Base-by-base conservation (phyloP, 169 alveolate genomes). In the Theileria annulata region DNA sequence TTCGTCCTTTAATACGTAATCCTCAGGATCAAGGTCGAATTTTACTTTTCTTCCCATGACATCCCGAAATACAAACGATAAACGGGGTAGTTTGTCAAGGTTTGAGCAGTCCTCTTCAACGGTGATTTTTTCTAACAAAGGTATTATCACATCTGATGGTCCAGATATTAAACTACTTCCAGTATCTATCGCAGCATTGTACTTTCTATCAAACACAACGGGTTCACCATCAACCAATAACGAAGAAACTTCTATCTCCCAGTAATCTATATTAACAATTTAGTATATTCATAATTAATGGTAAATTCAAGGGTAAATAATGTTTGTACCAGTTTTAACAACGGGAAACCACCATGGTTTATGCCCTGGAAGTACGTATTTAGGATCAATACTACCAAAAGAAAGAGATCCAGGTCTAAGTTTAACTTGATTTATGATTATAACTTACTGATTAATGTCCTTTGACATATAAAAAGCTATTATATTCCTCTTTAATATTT, bases 161-260 rank as follows among this genome's bases (percentile, higher is more conserved):
- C 96, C 95, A 9, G 96, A 88, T 54, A 93, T 87, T 67, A 93
- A 77, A 71, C 95, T 92, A 54, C 97, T 92, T 2, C 97, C 97
- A 13, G 97, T 95, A 82, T 95, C 97, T 17, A 95, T 92, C 10
- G 97, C 97, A n/a, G 96, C 97, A 62, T 93, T 88, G 79, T 95
- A 94, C 49, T 80, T 88, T 19, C 85, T 87, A 48, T 94, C 85
- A 25, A 87, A 71, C 19, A 79, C 77, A 33, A 93, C 70, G 23
- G 87, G 77, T 47, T 86, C 75, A 30, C 89, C 94, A 56, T 90
- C 90, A 28, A 95, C 80, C 72, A 86, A 84, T 51, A 95, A 74
- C 28, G 92, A 94, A 56, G 85, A 86, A 63, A 95, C 74, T 68
- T 87, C 94, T 33, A 95, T 87, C 76, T 95, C 98, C 98, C 98